Percentiles rank a stretch among this genome's conserved stretches.
Evolutionary conservation across 768 basidiomycete genomes (phyloP).

Genomic region (Pulveroboletus sp.): DNA sequence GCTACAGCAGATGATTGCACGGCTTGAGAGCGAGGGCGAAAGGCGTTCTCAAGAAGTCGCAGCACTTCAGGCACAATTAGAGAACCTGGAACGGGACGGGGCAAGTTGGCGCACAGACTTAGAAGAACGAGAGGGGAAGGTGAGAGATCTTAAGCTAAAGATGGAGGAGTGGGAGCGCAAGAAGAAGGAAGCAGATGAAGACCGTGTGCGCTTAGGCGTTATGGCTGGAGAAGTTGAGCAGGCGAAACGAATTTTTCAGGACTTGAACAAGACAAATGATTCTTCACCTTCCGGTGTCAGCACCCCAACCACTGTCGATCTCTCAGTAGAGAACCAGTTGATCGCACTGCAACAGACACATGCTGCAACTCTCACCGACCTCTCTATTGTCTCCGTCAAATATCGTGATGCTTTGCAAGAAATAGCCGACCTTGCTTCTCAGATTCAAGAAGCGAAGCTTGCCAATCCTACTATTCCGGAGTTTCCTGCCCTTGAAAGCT

Average conservation of each 20-base stretch:
- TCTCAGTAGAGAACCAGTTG: slow-evolving; percentile 56
- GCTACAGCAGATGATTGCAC: slow-evolving; percentile 68
- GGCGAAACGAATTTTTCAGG: slow-evolving; percentile 64
- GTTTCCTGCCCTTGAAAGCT: slow-evolving; percentile 35
- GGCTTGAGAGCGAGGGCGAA: slow-evolving; percentile 71
- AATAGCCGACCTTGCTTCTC: slow-evolving; percentile 89
- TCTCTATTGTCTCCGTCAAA: slow-evolving; percentile 72
- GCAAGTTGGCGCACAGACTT: slow-evolving; percentile 82
- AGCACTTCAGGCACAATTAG: slow-evolving; percentile 65
- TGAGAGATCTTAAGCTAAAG: slow-evolving; percentile 72
- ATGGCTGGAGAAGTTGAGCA: slow-evolving; percentile 67
- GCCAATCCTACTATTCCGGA: slow-evolving; percentile 45
- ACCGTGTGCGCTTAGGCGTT: slow-evolving; percentile 58
- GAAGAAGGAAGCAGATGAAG: slow-evolving; percentile 61
- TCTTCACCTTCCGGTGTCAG: slow-evolving; percentile 28
- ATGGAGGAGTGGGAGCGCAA: slow-evolving; percentile 76
- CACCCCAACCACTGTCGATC: slow-evolving; percentile 33
- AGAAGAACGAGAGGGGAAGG: slow-evolving; percentile 73
- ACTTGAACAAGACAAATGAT: slow-evolving; percentile 29
- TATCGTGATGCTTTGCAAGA: slow-evolving; percentile 87
- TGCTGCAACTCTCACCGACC: slow-evolving; percentile 71
- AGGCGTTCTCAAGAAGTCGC: slow-evolving; percentile 68
- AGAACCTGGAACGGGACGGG: slow-evolving; percentile 64
- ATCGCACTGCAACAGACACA: slow-evolving; percentile 77
- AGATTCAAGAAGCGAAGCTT: slow-evolving; percentile 83